Base-by-base conservation (phyloP, 2,329 filamentous ascomycete genomes). In the Aspergillus proliferans region DNA sequence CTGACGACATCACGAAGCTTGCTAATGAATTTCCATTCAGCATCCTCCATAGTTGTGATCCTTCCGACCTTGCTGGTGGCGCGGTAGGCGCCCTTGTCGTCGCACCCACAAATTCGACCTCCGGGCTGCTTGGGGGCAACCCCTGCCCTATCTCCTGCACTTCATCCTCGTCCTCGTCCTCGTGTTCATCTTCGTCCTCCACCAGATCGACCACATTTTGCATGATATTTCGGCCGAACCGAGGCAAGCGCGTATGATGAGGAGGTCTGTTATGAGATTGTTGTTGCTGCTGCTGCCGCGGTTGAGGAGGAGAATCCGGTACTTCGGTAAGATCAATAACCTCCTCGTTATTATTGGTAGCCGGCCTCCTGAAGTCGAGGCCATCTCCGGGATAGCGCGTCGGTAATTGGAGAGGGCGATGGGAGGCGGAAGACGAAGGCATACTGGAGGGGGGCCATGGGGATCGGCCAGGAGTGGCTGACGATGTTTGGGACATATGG, bases 281-380 rank as follows among this genome's bases (percentile, higher is more conserved):
- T 19, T 48, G 51, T 36, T 45, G 50, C 36, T 45, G 48, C 8
- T 42, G 46, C 38, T 47, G 40, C 41, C 47, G 46, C 39, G 58
- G 38, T 12, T 6, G 54, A 22, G 64, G 58, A 22, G 64, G 66
- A n/a, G 62, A 64, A 39, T 72, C 71, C 1, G 71, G 64, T 6
- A 75, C 74, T 21, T 71, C 65, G 14, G 74, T 76, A 18, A 77
- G 59, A 55, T 77, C 73, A 30, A 77, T 76, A 7, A 75, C 64
- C 45, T 71, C 65, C 42, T 64, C 62, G 9, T 49, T 51, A 10
- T 57, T 59, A 12, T 9, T 19, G 7, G 18, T 40, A 6, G 71
- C 64, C 1, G 80, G 80, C 51, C 77, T 70, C 50, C 80, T 70
- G 52, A 71, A 78, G 53, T 83, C 80, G 41, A 74, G 67, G 3